Conservation (phyloP, 2,329 filamentous ascomycete species). For the Arachnopeziza araneosa region DNA sequence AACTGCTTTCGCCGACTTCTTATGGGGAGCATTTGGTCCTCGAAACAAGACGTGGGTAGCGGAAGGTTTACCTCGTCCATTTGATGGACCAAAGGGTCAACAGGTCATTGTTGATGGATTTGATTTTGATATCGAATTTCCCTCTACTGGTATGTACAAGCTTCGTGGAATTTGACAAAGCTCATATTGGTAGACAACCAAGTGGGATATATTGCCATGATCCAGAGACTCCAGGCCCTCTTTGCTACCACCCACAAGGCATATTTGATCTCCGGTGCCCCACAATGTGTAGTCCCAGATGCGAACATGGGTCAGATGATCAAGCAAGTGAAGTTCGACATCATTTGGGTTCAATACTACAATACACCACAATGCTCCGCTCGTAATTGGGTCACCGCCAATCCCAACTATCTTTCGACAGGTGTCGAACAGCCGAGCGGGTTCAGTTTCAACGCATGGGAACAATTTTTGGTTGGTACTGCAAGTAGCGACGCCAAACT, state of each 20-base stretch:
- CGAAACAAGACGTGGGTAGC: slow-evolving; percentile 26
- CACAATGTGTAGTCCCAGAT: slow-evolving; percentile 20
- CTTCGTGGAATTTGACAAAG: neutral
- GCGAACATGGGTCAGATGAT: slow-evolving; percentile 23
- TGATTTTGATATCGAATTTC: slow-evolving; percentile 23
- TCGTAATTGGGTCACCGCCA: slow-evolving; percentile 9
- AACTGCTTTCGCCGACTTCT: slow-evolving; percentile 29
- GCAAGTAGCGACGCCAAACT: slow-evolving; percentile 19
- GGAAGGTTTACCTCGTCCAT: slow-evolving; percentile 14
- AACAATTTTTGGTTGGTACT: slow-evolving; percentile 9
- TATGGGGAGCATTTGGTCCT: slow-evolving; percentile 36
- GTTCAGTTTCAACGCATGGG: slow-evolving; percentile 19
- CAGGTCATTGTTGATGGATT: slow-evolving; percentile 19
- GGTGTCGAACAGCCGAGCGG: slow-evolving; percentile 11
- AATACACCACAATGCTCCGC: slow-evolving; percentile 17
- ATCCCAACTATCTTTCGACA: slow-evolving; percentile 5
- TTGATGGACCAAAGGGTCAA: slow-evolving; percentile 10
- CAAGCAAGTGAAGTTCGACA: slow-evolving; percentile 17
- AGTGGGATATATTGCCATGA: slow-evolving; percentile 19
- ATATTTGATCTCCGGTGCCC: slow-evolving; percentile 21
- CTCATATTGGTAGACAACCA: slow-evolving; percentile 5
- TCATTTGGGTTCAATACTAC: slow-evolving; percentile 24
- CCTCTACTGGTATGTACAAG: slow-evolving; percentile 5
- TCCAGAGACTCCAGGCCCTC: slow-evolving; percentile 14
- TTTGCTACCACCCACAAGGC: slow-evolving; percentile 14